Evolutionary conservation across 371 early-diverging fungal species (phyloP).

Genomic region (Basidiobolus meristosporus): DNA sequence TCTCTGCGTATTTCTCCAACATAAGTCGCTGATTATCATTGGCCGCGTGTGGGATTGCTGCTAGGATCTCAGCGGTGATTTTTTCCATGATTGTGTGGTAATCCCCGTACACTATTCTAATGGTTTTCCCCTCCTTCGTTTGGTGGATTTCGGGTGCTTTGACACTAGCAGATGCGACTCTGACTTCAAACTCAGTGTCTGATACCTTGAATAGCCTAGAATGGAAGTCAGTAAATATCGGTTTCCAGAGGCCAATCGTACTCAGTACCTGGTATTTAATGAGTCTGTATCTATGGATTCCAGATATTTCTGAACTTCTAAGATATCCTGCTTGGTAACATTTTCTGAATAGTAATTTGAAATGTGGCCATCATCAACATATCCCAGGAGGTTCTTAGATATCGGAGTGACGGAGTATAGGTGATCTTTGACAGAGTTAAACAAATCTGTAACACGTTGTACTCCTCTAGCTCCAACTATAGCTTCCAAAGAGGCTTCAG

Average conservation of each 20-base stretch:
- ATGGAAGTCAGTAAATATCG: slow-evolving; percentile 2
- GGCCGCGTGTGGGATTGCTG: slow-evolving; percentile 21
- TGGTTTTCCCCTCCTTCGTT: slow-evolving; percentile 12
- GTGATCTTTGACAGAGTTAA: slow-evolving; percentile 9
- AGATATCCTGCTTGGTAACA: slow-evolving; percentile 25
- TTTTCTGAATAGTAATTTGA: slow-evolving; percentile 28
- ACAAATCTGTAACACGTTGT: slow-evolving; percentile 10
- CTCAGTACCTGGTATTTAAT: slow-evolving; percentile 10
- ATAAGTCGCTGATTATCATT: slow-evolving; percentile 28
- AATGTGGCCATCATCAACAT: slow-evolving; percentile 32
- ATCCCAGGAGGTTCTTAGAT: slow-evolving; percentile 23
- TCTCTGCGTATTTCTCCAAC: slow-evolving; percentile 22
- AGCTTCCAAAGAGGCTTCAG: slow-evolving; percentile 11
- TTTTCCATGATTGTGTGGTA: slow-evolving; percentile 16
- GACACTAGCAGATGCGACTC: slow-evolving; percentile 5
- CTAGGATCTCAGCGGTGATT: slow-evolving; percentile 16
- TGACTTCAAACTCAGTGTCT: slow-evolving; percentile 16
- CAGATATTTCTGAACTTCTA: slow-evolving; percentile 19
- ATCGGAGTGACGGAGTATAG: slow-evolving; percentile 18
- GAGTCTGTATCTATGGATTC: slow-evolving; percentile 15
- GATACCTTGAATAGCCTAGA: slow-evolving; percentile 17
- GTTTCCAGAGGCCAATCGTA: slow-evolving; percentile 1
- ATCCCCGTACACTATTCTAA: slow-evolving; percentile 25
- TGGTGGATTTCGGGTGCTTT: slow-evolving; percentile 4
- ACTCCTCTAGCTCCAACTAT: slow-evolving; percentile 13